Evolutionary conservation across 345 rosid species (phyloP), one percentile per base, ranked within the genome.

Genomic region (Citrus trifoliata): DNA sequence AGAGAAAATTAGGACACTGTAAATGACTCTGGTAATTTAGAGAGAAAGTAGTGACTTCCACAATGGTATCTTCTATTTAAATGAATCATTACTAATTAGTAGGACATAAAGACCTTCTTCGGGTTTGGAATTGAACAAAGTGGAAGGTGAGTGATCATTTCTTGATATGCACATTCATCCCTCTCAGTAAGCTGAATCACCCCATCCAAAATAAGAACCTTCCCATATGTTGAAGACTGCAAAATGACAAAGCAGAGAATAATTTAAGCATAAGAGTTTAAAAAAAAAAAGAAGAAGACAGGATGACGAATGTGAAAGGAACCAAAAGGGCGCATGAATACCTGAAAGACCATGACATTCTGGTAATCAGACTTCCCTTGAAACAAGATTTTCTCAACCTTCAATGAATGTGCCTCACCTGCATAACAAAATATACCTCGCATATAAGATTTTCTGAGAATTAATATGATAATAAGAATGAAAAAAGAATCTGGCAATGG

Each of bases 91-190:
- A 60, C 63, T 25, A 16, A n/a, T 69, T 24, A 51, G 40, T 27
- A 63, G 28, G 80, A 69, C 22, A 40, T 5, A 4, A 73, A 32
- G 30, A 94, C 98, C 98, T 92, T 95, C 81, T 93, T 92, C 2
- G 98, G 98, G 83, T 88, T 92, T 25, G 93, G 80, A 78, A 95
- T 93, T 27, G 98, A 93, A 88, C 97, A 93, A 55, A 95, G 91
- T 0, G 98, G 98, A 79, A 95, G 98, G 78, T 95, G 99, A 84
- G 95, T 88, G 64, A 95, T 95, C 99, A 95, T 95, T 88, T 95
- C 99, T 75, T 95, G 99, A 80, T 95, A 95, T 9, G 99, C 98
- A 85, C 98, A 95, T 83, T 95, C 98, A 80, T 95, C 99, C 81
- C 98, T 90, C 86, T 95, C 97, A 1, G 99, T 95, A 25, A 95